Evolutionary conservation across 2,329 filamentous ascomycete genomes (phyloP).

Genomic region (Taxawa tesnikishii): DNA sequence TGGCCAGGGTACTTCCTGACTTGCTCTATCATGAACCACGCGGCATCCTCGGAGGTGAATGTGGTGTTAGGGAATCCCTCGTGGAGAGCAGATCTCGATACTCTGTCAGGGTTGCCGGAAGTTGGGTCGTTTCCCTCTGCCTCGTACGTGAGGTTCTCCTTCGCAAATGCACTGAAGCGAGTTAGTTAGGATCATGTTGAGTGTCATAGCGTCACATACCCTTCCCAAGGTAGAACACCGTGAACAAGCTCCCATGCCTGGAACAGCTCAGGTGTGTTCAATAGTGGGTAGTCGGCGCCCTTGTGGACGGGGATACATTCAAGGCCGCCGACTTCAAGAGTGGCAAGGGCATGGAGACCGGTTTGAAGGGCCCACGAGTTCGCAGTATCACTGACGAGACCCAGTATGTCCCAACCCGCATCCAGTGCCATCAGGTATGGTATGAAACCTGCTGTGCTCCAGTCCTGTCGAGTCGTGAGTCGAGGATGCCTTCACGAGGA

Average conservation of each 20-base stretch:
- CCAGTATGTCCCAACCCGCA: slow-evolving; percentile 32
- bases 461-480: too few relatives aligned
- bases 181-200: too few relatives aligned
- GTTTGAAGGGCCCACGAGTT: slow-evolving; percentile 35
- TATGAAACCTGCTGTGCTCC: slow-evolving; percentile 29
- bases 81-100: slow-evolving; percentile 28
- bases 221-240: slow-evolving; percentile 33
- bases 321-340: slow-evolving; percentile 33
- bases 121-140: slow-evolving; percentile 32
- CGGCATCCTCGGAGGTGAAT: slow-evolving; percentile 25
- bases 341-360: slow-evolving; percentile 34
- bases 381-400: slow-evolving; percentile 27
- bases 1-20: slow-evolving; percentile 38
- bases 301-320: slow-evolving; percentile 36
- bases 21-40: slow-evolving; percentile 32
- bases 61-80: slow-evolving; percentile 37
- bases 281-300: slow-evolving; percentile 34
- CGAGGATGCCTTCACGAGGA: slow-evolving; percentile 31
- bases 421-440: slow-evolving; percentile 33
- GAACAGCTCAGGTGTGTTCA: slow-evolving; percentile 33
- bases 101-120: slow-evolving; percentile 29
- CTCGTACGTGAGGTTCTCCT: slow-evolving; percentile 31
- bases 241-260: slow-evolving; percentile 32
- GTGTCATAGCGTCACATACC: too few relatives aligned
- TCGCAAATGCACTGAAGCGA: slow-evolving; percentile 30